A percentile compares a stretch with the other conserved stretches of the same genome.
Evolutionary conservation across 768 basidiomycete genomes (phyloP).

Genomic region (Hemileccinum impolitum): DNA sequence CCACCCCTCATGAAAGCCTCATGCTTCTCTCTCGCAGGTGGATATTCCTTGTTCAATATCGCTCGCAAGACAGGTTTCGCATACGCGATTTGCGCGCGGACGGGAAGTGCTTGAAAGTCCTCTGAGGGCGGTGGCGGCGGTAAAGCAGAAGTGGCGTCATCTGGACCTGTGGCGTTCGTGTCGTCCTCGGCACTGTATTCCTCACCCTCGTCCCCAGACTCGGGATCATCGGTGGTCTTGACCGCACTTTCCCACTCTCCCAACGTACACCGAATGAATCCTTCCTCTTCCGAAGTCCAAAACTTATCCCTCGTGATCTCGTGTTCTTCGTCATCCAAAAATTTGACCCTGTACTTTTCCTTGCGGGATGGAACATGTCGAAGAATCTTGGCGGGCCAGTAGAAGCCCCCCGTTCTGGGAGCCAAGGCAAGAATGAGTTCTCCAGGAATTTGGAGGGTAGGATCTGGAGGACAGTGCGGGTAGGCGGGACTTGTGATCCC

Average conservation of each 20-base stretch:
- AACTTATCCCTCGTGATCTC: slow-evolving; percentile 51
- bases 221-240: slow-evolving; percentile 24
- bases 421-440: slow-evolving; percentile 57
- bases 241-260: slow-evolving; percentile 53
- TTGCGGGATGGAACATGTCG: slow-evolving; percentile 40
- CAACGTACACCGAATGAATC: slow-evolving; percentile 62
- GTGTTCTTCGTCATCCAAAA: slow-evolving; percentile 48
- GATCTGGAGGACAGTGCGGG: slow-evolving; percentile 46
- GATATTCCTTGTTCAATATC: slow-evolving; percentile 54
- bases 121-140: slow-evolving; percentile 41
- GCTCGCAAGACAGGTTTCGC: slow-evolving; percentile 60
- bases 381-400: slow-evolving; percentile 69
- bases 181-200: slow-evolving; percentile 32
- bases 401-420: slow-evolving; percentile 32
- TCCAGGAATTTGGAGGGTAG: slow-evolving; percentile 56
- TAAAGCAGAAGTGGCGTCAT: slow-evolving; percentile 17
- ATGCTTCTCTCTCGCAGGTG: slow-evolving; percentile 49
- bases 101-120: slow-evolving; percentile 46
- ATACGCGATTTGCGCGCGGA: slow-evolving; percentile 62
- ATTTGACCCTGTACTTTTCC: slow-evolving; percentile 55
- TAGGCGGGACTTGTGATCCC: slow-evolving; percentile 16
- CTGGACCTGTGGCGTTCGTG: slow-evolving; percentile 20
- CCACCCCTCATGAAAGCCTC: slow-evolving; percentile 59
- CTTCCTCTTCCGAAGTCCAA: slow-evolving; percentile 53
- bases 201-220: slow-evolving; percentile 31